Conservation (phyloP, 331 rosid genomes). For the Rhamnella rubrinervis region DNA sequence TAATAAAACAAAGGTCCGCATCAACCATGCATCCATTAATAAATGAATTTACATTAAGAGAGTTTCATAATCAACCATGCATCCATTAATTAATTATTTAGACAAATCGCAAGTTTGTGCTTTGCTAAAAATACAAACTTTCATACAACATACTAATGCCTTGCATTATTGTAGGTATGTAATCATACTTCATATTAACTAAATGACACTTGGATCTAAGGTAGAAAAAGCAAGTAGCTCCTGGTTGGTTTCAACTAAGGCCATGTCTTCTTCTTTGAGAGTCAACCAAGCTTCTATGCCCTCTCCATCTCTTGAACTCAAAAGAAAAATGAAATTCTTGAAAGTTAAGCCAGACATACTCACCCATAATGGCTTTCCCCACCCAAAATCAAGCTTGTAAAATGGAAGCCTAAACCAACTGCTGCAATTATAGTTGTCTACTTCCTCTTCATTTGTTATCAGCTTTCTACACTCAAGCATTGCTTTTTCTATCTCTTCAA, state of each 20-base stretch:
- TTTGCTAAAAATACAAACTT: too few species aligned
- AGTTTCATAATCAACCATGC: too few species aligned
- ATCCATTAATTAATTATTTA: too few species aligned
- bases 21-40: too few species aligned
- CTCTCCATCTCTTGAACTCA: conserved; percentile 18
- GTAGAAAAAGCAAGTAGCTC: conserved; percentile 6
- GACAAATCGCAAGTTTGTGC: too few species aligned
- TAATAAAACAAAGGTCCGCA: too few species aligned
- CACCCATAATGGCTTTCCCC: conserved; percentile 37
- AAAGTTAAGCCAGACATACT: background rate
- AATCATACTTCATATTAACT: too few species aligned
- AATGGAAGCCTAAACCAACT: conserved; percentile 24
- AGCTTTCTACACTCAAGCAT: background rate
- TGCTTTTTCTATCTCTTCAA: background rate
- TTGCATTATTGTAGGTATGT: background rate
- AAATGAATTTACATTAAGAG: too few species aligned
- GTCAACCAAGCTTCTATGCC: conserved; percentile 21
- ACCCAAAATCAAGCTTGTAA: conserved; percentile 20
- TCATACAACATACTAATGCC: too few species aligned
- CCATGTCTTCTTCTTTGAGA: conserved; percentile 21
- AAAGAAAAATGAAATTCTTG: background rate
- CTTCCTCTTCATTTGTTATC: background rate
- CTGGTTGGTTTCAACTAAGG: background rate
- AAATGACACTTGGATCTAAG: background rate
- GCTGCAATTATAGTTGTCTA: background rate